Evolutionary conservation across 2,329 filamentous ascomycete genomes (phyloP), one percentile per base, ranked within the genome.

Genomic region (Colletotrichum siamense): DNA sequence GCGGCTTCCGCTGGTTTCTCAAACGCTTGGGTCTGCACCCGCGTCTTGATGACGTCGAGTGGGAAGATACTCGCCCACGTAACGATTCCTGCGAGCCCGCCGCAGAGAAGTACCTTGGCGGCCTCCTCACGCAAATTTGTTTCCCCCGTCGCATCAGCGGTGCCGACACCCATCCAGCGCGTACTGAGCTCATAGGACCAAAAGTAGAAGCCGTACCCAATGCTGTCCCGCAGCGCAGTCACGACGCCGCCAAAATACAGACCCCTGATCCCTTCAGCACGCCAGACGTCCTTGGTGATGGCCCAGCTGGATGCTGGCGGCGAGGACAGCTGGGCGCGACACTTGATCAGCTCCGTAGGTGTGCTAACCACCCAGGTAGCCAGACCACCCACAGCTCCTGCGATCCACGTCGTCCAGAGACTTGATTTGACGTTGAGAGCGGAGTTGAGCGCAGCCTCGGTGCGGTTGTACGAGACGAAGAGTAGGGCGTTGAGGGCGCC

Each of bases 131-230:
- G 80, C 61, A 82, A 73, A 9, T 75, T 81, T 3, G 79, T 75
- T 26, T 79, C 79, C 16, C 79, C 70, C 39, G 55, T 44, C 22
- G 36, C 62, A 13, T 75, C 75, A 10, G 75, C 75, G 26, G 63
- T 28, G 8, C 78, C 68, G 5, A 85, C 85, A 22, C 87, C 86
- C 84, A 92, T 88, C 70, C 88, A 86, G 44, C 91, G 89, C 78
- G 94, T 95, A 78, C 89, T 92, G 75, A 96, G 87, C 84, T 98
- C 95, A 82, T 98, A 99, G 2, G 94, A 94, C 94, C 95, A 98
- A 84, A 99, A 99, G 82, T 98, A 99, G 84, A 98, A 98, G 0
- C 96, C 96, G 85, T 98, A 99, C n/a, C 96, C 96, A 71, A 98
- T 91, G 74, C 94, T 94, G 85, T 99, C 96, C 66, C 96, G 90